Base-by-base conservation (phyloP, 2,329 filamentous ascomycete genomes). In the Shiraia bambusicola region DNA sequence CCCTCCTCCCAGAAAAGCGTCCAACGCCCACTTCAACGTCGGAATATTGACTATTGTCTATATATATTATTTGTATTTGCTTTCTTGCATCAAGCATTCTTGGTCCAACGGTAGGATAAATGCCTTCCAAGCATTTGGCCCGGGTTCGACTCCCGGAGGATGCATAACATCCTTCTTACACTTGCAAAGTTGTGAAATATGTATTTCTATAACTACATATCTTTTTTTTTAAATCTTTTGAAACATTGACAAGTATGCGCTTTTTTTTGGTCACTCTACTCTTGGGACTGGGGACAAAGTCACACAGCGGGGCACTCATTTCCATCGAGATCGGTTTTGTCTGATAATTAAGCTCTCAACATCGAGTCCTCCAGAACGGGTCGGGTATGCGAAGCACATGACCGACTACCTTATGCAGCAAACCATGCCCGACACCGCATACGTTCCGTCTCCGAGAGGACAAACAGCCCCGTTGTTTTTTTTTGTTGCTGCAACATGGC, bases 101-200 rank as follows among this genome's bases (percentile, higher is more conserved):
- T 22, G 19, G 19, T 52, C 47, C 47, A 52, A 48, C 47, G 47
- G 50, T 52, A 52, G 47, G 47, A 52, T 52, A 52, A 52, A 50
- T 52, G 50, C 50, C 50, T 52, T 52, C 50, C 50, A 52, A 52
- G 50, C 50, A 52, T 50, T 52, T 52, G 49, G 49, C 43, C 36
- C 49, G 49, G 47, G 49, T 52, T 52, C 49, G 46, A 52, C 44
- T 50, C 47, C 49, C 49, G 48, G 47, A 49, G 45, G 50, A 48
- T 53, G 50, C 50, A 52, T 22, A 50, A 45, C 37, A 43, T 52
- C 39, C 41, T 50, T 52, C 43, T 52, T 14, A 37, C 46, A 29
- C 47, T 45, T 52, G 43, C 42, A 31, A 27, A 9, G 29, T 37
- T 42, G 31, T n/a, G n/a, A n/a, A n/a, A n/a, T n/a, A n/a, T n/a